These are phyloP conservation scores for Solanum lycopersicoides DNA, from an alignment of 257 asterid species.

Conservation along the genomic window DNA sequence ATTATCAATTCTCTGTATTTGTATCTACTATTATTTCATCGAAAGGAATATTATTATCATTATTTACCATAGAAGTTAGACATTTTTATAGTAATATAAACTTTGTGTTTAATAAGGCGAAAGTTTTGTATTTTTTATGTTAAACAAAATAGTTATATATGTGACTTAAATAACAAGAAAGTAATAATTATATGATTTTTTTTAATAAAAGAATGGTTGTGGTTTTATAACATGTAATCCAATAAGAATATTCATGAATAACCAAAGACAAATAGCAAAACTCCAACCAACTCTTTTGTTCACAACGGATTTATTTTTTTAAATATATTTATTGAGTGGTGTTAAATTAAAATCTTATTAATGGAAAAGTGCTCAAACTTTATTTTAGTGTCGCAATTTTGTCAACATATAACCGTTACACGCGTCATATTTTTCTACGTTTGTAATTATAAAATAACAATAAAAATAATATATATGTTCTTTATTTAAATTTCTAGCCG, in stretches of 20 bases:
- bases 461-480: not conserved
- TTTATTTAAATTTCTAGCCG: not conserved
- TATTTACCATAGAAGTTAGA: too few species aligned
- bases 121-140: too few species aligned
- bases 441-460: not conserved
- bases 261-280: not conserved
- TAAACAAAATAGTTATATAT: not conserved
- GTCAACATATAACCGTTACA: constrained; percentile 2
- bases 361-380: not conserved
- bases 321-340: not conserved
- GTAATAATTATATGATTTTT: not conserved
- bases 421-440: not conserved
- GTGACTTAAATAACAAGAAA: not conserved
- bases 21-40: not conserved
- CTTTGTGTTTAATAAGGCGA: too few species aligned
- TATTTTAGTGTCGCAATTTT: not conserved
- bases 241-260: not conserved
- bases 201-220: not conserved
- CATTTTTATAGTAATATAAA: too few species aligned
- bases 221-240: not conserved
- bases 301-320: not conserved
- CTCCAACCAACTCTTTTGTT: not conserved
- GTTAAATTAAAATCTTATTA: not conserved
- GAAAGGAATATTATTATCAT: too few species aligned
- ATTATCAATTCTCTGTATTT: not conserved